Percentiles rank a stretch among this genome's conserved stretches.
These are phyloP conservation scores for Dactylella cylindrospora DNA, from an alignment of 2,329 filamentous ascomycete species.

Conservation along the genomic window DNA sequence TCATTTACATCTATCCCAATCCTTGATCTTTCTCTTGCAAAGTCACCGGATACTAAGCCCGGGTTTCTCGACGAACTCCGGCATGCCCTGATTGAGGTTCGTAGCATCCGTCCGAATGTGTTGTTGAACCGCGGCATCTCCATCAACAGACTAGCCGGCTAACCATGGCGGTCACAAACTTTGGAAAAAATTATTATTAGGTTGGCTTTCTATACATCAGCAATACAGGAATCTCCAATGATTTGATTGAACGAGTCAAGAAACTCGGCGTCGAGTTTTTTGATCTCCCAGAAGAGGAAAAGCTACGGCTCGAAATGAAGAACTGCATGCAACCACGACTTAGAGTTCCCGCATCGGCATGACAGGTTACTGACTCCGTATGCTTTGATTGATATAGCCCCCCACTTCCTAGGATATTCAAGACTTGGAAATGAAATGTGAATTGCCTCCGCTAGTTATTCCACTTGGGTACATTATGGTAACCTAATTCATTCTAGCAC, in stretches of 20 bases:
- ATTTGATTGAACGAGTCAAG: slow-evolving; percentile 67
- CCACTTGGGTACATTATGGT: background rate
- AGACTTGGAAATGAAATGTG: slow-evolving; percentile 64
- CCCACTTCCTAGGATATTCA: slow-evolving; percentile 71
- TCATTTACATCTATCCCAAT: slow-evolving; percentile 76
- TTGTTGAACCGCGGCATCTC: too few species aligned
- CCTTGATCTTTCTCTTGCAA: slow-evolving; percentile 70
- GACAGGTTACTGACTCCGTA: background rate
- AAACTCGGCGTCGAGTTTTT: slow-evolving; percentile 72
- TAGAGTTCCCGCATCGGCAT: background rate
- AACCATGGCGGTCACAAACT: too few species aligned
- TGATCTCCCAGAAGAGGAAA: slow-evolving; percentile 72
- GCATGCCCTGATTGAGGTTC: slow-evolving; percentile 68
- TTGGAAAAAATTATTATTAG: slow-evolving; percentile 11
- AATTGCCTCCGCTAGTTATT: background rate
- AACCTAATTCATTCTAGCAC: slow-evolving; percentile 57
- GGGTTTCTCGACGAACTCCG: slow-evolving; percentile 70
- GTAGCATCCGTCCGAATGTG: slow-evolving; percentile 7
- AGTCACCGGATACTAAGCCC: slow-evolving; percentile 67
- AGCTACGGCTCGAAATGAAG: slow-evolving; percentile 58
- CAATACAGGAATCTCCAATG: slow-evolving; percentile 71
- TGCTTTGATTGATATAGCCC: slow-evolving; percentile 52
- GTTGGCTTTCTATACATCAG: slow-evolving; percentile 87
- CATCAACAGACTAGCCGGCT: too few species aligned
- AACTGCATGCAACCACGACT: slow-evolving; percentile 32